Evolutionary conservation across 2,329 filamentous ascomycete species (phyloP), one percentile per base, ranked within the genome.

Genomic region (Tolypocladium amazonense): DNA sequence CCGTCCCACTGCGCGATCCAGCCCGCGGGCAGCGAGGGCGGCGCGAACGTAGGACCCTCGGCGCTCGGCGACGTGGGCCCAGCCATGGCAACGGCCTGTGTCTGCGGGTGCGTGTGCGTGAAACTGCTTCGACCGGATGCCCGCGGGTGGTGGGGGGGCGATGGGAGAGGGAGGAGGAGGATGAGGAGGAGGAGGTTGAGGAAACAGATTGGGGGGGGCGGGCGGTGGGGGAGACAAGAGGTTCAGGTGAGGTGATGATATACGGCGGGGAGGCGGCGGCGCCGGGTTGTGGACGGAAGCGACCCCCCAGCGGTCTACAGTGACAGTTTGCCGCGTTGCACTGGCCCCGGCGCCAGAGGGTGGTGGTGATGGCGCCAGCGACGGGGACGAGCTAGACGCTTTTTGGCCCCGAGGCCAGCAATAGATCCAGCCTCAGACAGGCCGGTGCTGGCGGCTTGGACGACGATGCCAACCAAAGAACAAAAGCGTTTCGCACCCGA

Each of bases 1-100:
- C 80, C 81, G 69, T 88, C 85, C 85, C 85, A 88, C 74, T 88
- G 85, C 61, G 85, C 84, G 68, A 87, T 88, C 85, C 85, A 88
- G 67, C 85, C 85, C 15, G 82, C 74, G 56, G 85, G 85, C 58
- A 88, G 78, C 55, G 77, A 75, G 56, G 85, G 85, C 64, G 85
- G 85, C 64, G 76, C 79, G 67, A 78, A 84, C 68, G 81, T 81
- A 65, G 83, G 83, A 68, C 82, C 83, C 68, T 83, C 81, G 72
- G 79, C 78, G 72, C 79, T 77, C 63, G 83, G 82, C 65, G 82
- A 84, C 66, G 77, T 76, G 68, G 82, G 78, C 67, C 82, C 82
- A 68, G 81, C 77, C 82, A 85, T 85, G 60, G 60, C 57, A 62
- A 62, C 60, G 61, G 60, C 63, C 20, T 18, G 20, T 27, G n/a